Conservation (phyloP, 495 filamentous ascomycete genomes). For the Neurospora discreta region DNA sequence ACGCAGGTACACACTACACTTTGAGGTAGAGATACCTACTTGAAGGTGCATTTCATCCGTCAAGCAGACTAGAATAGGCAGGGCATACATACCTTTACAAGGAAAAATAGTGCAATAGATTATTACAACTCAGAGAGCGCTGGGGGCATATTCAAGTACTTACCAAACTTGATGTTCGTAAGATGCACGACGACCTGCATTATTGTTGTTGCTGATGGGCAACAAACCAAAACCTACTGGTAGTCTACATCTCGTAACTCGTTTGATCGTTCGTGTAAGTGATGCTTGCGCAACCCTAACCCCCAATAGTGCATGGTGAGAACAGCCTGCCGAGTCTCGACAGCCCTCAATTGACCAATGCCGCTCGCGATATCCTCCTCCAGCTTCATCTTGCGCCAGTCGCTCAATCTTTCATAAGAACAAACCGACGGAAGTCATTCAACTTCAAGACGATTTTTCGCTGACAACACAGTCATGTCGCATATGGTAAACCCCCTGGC, state of each 20-base stretch:
- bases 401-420: neutral
- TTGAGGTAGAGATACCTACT: neutral
- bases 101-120: no score
- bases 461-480: slow-evolving; percentile 24
- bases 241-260: no score
- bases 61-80: no score
- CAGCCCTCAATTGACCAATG: neutral
- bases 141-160: no score
- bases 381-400: neutral
- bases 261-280: neutral
- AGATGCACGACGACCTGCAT: no score
- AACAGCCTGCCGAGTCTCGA: neutral
- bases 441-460: neutral
- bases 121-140: no score
- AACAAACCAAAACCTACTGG: no score
- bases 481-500: slow-evolving; percentile 75
- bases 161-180: no score
- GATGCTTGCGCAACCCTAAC: neutral
- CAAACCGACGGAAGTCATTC: neutral
- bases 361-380: neutral
- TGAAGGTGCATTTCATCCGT: no score
- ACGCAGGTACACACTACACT: neutral
- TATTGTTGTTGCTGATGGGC: neutral
- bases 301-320: neutral
- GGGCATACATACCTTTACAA: no score